Base-by-base conservation (phyloP, 2,329 filamentous ascomycete genomes). In the Aspergillus fijiensis region DNA sequence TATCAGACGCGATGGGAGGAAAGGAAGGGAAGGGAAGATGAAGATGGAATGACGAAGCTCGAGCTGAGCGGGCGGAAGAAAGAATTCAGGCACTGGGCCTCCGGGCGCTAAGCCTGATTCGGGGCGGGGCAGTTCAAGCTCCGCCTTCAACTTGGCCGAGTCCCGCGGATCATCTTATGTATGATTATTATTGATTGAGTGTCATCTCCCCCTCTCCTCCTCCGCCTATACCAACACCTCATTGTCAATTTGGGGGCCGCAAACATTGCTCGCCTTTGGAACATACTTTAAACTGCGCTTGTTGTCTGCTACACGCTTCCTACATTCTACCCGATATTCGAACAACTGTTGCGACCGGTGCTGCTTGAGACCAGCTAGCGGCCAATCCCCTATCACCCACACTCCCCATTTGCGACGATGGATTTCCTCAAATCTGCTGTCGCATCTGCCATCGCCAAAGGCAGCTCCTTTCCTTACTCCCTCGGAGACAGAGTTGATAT, bases 361-460 rank as follows among this genome's bases (percentile, higher is more conserved):
- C 23, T 55, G 16, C 45, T 48, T 49, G 49, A 61, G 59, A 59
- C 56, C 56, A 63, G 52, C 56, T 55, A 49, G 27, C 61, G 42
- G 55, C 54, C 51, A 12, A 29, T 23, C 47, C 19, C 19, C 58
- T 51, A 23, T 51, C 49, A 19, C 58, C 55, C 51, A 56, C 58
- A 56, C 58, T 56, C 42, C 42, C 48, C 50, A n/a, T 16, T 47
- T 51, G 25, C 58, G 39, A 61, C 67, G 67, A 99, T 99, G 95
- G 93, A 99, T 76, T 98, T 98, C 73, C 85, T 99, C 73, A 98
- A 98, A 80, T 98, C 93, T 63, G 95, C 95, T 55, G 92, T 98
- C 74, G 94, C 93, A 50, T 98, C 95, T 63, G 94, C 93, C 68
- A 98, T 99, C 71, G 91, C 95, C 50, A 95, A 96, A 76, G 93